Evolutionary conservation across 495 filamentous ascomycete genomes (phyloP), one percentile per base, ranked within the genome.

Genomic region (Annulohypoxylon maeteangense): DNA sequence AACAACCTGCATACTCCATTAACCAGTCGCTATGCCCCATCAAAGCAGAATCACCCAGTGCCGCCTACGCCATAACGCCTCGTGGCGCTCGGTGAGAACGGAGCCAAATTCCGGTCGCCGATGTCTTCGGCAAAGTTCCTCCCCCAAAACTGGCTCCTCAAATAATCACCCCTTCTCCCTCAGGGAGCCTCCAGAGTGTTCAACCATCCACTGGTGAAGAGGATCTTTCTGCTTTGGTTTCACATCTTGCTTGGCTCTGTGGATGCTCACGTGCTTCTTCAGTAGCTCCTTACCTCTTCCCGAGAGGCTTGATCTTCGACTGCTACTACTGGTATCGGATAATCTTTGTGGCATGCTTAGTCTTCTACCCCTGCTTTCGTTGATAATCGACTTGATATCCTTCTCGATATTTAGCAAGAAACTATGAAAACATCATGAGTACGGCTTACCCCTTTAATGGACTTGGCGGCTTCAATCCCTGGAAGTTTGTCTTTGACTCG

Each of bases 201-300:
- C 55, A 7, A 67, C 56, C 36, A 74, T 54, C 71, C 71, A 74
- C 58, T 74, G 71, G 20, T 74, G 56, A 7, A 74, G 66, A 8
- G 71, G 71, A 36, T 74, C 71, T 50, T 66, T 70, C 40, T 74
- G 62, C 38, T 60, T 66, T 44, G 57, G 50, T 22, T 22, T 63
- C 1, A 12, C 1, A 0, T 27, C 47, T 18, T 32, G 31, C 20
- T 42, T 61, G 7, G n/a, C 12, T 1, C 4, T 56, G n/a, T 47
- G 10, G 31, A 7, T 18, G 4, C 11, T 20, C 18, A 65, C 14
- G 22, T 16, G 47, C 22, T 16, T 65, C 48, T 42, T 53, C 1
- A 56, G 1, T 11, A 65, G 1, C 2, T 36, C 65, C 27, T 25
- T 63, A 3, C 70, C 29, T 57, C 38, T 62, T 25, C 16, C 53